phyloP scores from a whole-genome alignment of 176 grass and related monocot genomes.

The Carex littledalei region DNA sequence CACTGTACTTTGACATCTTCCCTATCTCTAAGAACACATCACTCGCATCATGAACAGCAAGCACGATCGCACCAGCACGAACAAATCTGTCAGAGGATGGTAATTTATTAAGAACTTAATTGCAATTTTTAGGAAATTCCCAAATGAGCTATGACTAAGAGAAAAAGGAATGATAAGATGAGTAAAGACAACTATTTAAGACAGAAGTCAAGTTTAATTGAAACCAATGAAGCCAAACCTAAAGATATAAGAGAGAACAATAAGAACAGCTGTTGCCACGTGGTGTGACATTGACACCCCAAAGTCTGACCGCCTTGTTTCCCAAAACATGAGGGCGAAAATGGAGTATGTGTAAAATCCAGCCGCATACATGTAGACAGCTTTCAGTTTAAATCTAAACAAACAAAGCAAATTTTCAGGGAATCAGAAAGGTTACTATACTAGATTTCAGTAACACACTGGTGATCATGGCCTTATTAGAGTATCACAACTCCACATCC shows the following conservation, averaged over 20 bases:
- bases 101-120: neutral
- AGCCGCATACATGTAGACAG: constrained; percentile 80
- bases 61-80: constrained; percentile 66
- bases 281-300: constrained; percentile 90
- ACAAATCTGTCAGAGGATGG: constrained; percentile 46
- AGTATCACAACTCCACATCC: neutral
- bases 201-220: neutral
- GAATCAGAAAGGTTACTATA: neutral
- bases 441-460: neutral
- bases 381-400: constrained; percentile 78
- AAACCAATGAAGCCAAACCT: constrained; percentile 32
- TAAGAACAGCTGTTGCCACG: constrained; percentile 63
- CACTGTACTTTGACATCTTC: constrained; percentile 93
- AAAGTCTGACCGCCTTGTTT: constrained; percentile 76
- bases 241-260: constrained; percentile 77
- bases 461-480: neutral
- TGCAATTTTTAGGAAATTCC: neutral
- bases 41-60: constrained; percentile 85
- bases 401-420: constrained; percentile 17
- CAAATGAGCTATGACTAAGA: constrained; percentile 15
- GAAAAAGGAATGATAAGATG: neutral
- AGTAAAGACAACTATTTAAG: neutral
- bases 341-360: constrained; percentile 99
- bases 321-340: constrained; percentile 89
- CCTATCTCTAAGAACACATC: constrained; percentile 86